These are phyloP conservation scores for Mitragyna speciosa DNA, from an alignment of 257 asterid species.

Conservation along the genomic window DNA sequence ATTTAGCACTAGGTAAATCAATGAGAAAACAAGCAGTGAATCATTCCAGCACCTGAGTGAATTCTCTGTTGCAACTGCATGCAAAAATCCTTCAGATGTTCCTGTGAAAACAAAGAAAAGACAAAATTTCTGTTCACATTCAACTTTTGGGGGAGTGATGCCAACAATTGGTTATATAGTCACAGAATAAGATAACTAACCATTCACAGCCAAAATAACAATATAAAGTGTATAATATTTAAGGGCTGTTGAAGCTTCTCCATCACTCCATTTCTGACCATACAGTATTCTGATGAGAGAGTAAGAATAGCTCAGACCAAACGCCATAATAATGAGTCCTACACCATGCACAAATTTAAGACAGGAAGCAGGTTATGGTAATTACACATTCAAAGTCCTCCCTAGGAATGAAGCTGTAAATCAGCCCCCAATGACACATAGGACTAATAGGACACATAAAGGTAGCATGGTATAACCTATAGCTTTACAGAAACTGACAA, in stretches of 20 bases:
- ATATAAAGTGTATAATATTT: conserved; percentile 81
- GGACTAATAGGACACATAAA: neutral
- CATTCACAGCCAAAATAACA: conserved; percentile 87
- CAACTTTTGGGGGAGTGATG: neutral
- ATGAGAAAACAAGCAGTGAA: conserved; percentile 70
- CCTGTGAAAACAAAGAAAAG: conserved; percentile 42
- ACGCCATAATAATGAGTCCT: conserved; percentile 86
- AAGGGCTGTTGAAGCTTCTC: conserved; percentile 91
- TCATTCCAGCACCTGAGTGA: conserved; percentile 77
- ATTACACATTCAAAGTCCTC: neutral
- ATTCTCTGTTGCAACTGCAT: conserved; percentile 85
- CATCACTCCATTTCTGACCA: conserved; percentile 97
- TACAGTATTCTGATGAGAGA: conserved; percentile 79
- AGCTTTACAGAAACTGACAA: neutral
- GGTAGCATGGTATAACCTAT: neutral
- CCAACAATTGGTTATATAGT: neutral
- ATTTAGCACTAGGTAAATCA: conserved; percentile 66
- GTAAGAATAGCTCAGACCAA: conserved; percentile 97
- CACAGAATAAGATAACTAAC: conserved; percentile 31
- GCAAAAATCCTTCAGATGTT: conserved; percentile 96
- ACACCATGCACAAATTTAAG: conserved; percentile 12
- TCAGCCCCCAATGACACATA: neutral
- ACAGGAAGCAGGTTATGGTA: conserved; percentile 6
- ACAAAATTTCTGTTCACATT: neutral
- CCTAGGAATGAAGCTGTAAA: neutral